A percentile compares a stretch with the other conserved stretches of the same genome.
Evolutionary conservation across 139 green algal species (phyloP).

Genomic region (Spirogloea muscicola): DNA sequence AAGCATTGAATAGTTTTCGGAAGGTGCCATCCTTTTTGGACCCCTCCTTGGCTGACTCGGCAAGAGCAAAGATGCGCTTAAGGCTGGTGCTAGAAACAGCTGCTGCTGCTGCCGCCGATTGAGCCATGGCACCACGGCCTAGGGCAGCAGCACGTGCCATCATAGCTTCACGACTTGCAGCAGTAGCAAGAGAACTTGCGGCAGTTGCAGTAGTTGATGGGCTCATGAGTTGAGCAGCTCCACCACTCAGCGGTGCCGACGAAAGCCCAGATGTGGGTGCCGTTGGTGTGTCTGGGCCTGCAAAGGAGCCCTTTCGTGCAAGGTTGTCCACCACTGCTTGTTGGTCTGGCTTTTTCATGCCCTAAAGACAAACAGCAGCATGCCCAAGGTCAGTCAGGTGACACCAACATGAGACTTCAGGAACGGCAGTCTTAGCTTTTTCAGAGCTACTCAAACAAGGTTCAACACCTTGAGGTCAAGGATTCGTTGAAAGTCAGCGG

Average conservation of each 20-base stretch:
- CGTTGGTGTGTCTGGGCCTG: not conserved
- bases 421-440: too few species aligned
- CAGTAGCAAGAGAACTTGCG: not conserved
- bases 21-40: too few species aligned
- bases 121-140: constrained; percentile 25
- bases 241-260: too few species aligned
- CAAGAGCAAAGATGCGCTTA: constrained; percentile 44
- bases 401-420: not conserved
- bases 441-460: too few species aligned
- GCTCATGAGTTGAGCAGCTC: too few species aligned
- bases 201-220: too few species aligned
- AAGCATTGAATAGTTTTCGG: too few species aligned
- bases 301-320: not conserved
- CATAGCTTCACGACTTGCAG: constrained; percentile 26
- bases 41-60: constrained; percentile 19
- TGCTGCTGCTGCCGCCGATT: constrained; percentile 36
- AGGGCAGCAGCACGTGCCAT: constrained; percentile 33
- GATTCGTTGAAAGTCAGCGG: constrained; percentile 66
- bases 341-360: constrained; percentile 39
- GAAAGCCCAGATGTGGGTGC: too few species aligned
- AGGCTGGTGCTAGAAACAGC: constrained; percentile 23
- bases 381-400: not conserved
- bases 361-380: too few species aligned
- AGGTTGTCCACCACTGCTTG: constrained; percentile 36
- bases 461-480: constrained; percentile 68